Percentiles rank a stretch among this genome's conserved stretches.
Evolutionary conservation across 441 rosid species (phyloP).

Genomic region (Mallotus japonicus): DNA sequence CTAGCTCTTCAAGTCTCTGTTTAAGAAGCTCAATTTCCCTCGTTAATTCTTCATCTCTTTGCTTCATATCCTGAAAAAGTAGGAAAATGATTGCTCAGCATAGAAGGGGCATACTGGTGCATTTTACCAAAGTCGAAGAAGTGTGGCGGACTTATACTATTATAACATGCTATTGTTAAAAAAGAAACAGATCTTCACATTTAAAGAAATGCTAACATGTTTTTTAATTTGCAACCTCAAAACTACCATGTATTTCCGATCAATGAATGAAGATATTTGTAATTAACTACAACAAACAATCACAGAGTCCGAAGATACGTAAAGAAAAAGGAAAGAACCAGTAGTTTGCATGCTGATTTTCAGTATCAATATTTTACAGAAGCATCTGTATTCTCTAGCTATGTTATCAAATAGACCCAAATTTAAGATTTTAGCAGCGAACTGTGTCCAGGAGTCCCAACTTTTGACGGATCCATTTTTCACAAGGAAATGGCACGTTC

Average conservation of each 20-base stretch:
- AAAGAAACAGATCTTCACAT: background rate
- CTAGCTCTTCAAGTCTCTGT: slow-evolving; percentile 59
- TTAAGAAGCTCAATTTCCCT: slow-evolving; percentile 49
- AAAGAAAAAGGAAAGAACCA: too few species aligned
- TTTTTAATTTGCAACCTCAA: background rate
- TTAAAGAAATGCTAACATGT: background rate
- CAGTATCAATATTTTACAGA: background rate
- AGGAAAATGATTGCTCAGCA: background rate
- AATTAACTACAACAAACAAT: background rate
- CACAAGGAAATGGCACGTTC: background rate
- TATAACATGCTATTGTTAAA: background rate
- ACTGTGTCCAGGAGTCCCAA: too few species aligned
- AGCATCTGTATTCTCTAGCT: background rate
- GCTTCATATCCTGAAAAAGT: slow-evolving; percentile 51
- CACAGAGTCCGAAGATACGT: background rate
- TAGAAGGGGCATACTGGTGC: background rate
- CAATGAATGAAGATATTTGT: background rate
- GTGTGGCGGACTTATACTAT: background rate
- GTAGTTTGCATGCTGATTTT: too few species aligned
- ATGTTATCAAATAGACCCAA: too few species aligned
- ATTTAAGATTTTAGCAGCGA: background rate
- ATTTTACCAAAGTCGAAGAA: background rate
- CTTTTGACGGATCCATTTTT: background rate
- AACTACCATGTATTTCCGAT: background rate
- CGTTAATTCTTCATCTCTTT: slow-evolving; percentile 55